These are phyloP conservation scores for Lepiota subincarnata DNA, from an alignment of 768 basidiomycete species.

Conservation along the genomic window DNA sequence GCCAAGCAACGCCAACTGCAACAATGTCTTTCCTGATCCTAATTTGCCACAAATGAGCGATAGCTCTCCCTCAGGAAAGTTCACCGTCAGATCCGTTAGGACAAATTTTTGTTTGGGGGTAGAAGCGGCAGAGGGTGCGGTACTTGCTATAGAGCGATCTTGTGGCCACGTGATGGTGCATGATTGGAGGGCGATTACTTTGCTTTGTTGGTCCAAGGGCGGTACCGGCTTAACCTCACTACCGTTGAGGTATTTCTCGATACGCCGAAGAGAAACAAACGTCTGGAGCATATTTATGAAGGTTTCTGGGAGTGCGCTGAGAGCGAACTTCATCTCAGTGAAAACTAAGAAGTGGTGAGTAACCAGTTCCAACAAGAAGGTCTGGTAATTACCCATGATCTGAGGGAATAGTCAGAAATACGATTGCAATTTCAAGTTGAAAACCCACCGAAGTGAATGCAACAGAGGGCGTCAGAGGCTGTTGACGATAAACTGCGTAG, in stretches of 20 bases:
- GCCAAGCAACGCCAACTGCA: constrained; percentile 81
- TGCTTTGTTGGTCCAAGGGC: constrained; percentile 52
- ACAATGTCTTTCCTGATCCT: constrained; percentile 83
- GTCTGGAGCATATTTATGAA: constrained; percentile 88
- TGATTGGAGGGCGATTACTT: constrained; percentile 69
- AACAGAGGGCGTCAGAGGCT: constrained; percentile 73
- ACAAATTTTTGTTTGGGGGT: constrained; percentile 81
- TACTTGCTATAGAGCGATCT: constrained; percentile 51
- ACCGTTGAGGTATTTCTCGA: constrained; percentile 81
- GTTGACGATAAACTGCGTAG: constrained; percentile 66
- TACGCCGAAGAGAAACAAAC: constrained; percentile 81
- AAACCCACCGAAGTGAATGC: constrained; percentile 71
- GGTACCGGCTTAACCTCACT: constrained; percentile 67
- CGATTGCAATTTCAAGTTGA: constrained; percentile 9
- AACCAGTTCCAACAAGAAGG: not conserved
- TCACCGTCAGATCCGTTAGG: constrained; percentile 70
- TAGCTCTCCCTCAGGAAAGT: constrained; percentile 76
- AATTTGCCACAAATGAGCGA: constrained; percentile 87
- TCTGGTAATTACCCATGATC: constrained; percentile 11
- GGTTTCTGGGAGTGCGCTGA: constrained; percentile 86
- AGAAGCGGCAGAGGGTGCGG: constrained; percentile 50
- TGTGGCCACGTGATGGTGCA: constrained; percentile 92
- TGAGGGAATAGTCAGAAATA: not conserved
- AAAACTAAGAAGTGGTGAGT: constrained; percentile 51
- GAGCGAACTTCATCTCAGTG: constrained; percentile 81